Evolutionary conservation across 2,329 filamentous ascomycete species (phyloP), one percentile per base, ranked within the genome.

Genomic region (Penicillium thymicola): DNA sequence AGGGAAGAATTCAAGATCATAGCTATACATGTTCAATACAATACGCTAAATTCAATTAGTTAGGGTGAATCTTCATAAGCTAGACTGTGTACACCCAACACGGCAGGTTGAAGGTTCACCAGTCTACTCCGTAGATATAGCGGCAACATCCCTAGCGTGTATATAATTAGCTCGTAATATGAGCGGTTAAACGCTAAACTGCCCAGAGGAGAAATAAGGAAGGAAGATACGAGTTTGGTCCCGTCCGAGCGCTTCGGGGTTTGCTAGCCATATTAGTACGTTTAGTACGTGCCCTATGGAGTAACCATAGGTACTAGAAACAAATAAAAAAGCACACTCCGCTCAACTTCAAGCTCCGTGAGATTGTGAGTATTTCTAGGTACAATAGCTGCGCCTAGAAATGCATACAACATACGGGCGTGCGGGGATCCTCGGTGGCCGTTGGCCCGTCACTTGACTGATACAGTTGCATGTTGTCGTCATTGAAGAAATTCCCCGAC

Each of bases 201-300:
- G 27, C 7, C 2, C 14, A 47, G 23, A 4, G n/a, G 23, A 46
- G 25, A 14, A 43, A 18, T 18, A 34, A n/a, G 25, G 28, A 43
- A 37, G 13, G 4, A 32, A 40, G 41, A 52, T 36, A 45, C 41
- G 41, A 51, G 34, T 42, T 52, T 46, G 13, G 27, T 8, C 42
- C 34, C 47, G 49, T 46, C 54, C 54, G 54, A 56, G 54, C 54
- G 34, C 48, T 27, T 46, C 51, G 28, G 40, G 25, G 2, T 30
- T 37, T 51, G 40, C 11, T 16, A 28, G 28, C 28, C 18, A 32
- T 16, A 16, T 45, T 23, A 18, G 30, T 46, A n/a, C 13, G 8
- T n/a, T 45, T 23, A 18, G 30, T 46, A n/a, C 13, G 8, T n/a
- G 44, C 9, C 14, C 18, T 34, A n/a, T 14, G 8, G 14, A 10